Conservation (phyloP, 768 basidiomycete species). For the Pleurotus cornucopiae region DNA sequence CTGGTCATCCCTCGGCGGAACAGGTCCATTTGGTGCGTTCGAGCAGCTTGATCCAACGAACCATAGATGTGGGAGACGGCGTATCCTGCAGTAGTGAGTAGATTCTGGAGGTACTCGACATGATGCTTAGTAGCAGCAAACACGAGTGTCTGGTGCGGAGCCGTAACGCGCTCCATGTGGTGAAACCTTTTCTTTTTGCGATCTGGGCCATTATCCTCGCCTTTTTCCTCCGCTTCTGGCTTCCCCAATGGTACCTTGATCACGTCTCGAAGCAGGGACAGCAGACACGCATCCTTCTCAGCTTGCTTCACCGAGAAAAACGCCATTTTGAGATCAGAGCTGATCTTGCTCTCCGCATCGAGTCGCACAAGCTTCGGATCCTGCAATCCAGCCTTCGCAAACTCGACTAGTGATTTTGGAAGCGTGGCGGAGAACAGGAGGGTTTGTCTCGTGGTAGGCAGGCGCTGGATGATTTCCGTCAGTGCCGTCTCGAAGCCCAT, state of each 20-base stretch:
- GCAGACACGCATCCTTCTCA: conserved; percentile 91
- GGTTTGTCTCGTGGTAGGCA: conserved; percentile 85
- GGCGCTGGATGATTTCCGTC: conserved; percentile 85
- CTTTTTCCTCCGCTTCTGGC: conserved; percentile 18
- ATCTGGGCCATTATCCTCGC: conserved; percentile 25
- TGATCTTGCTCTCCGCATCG: conserved; percentile 95
- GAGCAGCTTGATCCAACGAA: conserved; percentile 87
- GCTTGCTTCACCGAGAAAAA: conserved; percentile 90
- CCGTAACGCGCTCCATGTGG: conserved; percentile 45
- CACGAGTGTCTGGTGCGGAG: conserved; percentile 88
- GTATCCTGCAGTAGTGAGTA: conserved; percentile 81
- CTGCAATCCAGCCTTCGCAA: conserved; percentile 94
- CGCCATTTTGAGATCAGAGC: conserved; percentile 87
- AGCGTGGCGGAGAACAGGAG: conserved; percentile 95
- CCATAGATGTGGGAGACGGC: conserved; percentile 94
- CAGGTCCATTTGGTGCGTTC: conserved; percentile 84
- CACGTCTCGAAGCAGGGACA: conserved; percentile 81
- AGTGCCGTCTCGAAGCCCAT: conserved; percentile 95
- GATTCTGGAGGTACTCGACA: conserved; percentile 85
- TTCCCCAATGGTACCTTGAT: conserved; percentile 71
- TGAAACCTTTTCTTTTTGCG: conserved; percentile 50
- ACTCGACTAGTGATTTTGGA: conserved; percentile 93
- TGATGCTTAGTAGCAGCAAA: conserved; percentile 98
- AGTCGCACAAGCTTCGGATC: conserved; percentile 95
- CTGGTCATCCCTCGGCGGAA: conserved; percentile 79